phyloP scores from a whole-genome alignment of 495 filamentous ascomycete genomes.

The Cladorrhinum samala region DNA sequence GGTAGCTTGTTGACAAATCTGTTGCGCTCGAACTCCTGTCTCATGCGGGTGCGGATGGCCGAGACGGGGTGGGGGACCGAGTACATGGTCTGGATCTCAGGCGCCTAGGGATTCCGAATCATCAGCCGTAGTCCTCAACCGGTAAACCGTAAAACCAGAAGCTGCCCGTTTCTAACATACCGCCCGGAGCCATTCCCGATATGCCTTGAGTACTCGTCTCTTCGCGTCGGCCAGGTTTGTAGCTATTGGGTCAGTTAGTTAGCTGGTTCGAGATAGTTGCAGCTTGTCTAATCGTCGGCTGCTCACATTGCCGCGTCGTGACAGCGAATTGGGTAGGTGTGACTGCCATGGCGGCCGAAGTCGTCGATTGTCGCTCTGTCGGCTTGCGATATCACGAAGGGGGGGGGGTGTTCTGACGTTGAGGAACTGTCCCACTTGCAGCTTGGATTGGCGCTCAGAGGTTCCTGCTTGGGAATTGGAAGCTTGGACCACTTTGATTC shows the following conservation, averaged over 20 bases:
- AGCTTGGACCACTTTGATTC: slow-evolving; percentile 15
- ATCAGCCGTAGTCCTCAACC: no score
- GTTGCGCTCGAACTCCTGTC: slow-evolving; percentile 96
- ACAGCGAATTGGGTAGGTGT: slow-evolving; percentile 90
- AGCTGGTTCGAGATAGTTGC: slow-evolving; percentile 7
- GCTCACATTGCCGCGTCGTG: slow-evolving; percentile 81
- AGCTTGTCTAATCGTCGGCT: background rate
- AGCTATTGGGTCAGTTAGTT: slow-evolving; percentile 46
- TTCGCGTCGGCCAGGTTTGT: slow-evolving; percentile 81
- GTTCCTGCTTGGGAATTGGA: background rate
- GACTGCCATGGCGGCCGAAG: slow-evolving; percentile 49
- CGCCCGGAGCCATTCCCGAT: slow-evolving; percentile 89
- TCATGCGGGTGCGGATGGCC: slow-evolving; percentile 82
- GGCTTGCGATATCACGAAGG: background rate
- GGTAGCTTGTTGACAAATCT: slow-evolving; percentile 83
- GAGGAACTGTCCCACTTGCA: slow-evolving; percentile 3
- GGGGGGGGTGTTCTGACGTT: slow-evolving; percentile 12
- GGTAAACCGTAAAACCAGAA: no score
- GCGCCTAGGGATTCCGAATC: slow-evolving; percentile 54
- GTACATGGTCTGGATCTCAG: slow-evolving; percentile 96
- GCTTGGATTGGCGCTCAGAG: slow-evolving; percentile 3
- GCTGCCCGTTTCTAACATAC: slow-evolving; percentile 51
- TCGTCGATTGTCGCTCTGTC: slow-evolving; percentile 19
- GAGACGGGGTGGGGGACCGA: slow-evolving; percentile 82
- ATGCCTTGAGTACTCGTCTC: slow-evolving; percentile 71